Conservation (phyloP, 176 grass and related monocot genomes). For the Eragrostis curvula region DNA sequence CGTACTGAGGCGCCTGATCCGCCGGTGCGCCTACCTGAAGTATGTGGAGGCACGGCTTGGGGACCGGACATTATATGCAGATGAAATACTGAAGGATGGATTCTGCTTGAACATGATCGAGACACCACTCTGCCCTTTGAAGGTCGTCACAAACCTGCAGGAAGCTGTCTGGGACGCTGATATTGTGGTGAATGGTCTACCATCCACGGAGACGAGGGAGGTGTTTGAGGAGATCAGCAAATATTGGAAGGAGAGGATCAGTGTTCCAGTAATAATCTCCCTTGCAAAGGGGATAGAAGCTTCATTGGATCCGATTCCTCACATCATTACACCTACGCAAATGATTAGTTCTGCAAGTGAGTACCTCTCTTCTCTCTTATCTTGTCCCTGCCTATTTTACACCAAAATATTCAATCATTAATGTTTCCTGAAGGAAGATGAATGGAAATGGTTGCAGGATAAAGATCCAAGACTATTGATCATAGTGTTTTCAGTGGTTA, state of each 20-base stretch:
- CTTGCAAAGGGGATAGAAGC: constrained; percentile 94
- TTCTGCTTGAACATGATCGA: constrained; percentile 97
- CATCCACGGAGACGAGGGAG: constrained; percentile 88
- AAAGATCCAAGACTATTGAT: background rate
- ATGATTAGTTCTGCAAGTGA: constrained; percentile 95
- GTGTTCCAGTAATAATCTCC: constrained; percentile 83
- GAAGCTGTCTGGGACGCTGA: constrained; percentile 99
- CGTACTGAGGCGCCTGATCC: constrained; percentile 84
- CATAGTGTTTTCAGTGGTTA: background rate
- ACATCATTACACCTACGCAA: constrained; percentile 90
- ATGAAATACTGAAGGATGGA: constrained; percentile 89
- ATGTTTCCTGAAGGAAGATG: background rate
- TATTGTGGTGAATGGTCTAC: constrained; percentile 90
- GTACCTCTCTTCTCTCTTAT: constrained; percentile 40
- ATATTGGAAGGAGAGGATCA: constrained; percentile 98
- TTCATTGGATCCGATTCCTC: constrained; percentile 70
- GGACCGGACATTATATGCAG: constrained; percentile 78
- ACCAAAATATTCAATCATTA: background rate
- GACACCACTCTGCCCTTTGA: constrained; percentile 87
- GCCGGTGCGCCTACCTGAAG: constrained; percentile 89
- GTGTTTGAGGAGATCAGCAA: constrained; percentile 92
- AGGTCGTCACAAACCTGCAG: constrained; percentile 97
- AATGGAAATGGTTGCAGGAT: background rate
- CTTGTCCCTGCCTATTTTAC: background rate
- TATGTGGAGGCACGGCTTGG: constrained; percentile 95